Evolutionary conservation across 768 basidiomycete species (phyloP).

Genomic region (Gloeopeniophorella convolvens): DNA sequence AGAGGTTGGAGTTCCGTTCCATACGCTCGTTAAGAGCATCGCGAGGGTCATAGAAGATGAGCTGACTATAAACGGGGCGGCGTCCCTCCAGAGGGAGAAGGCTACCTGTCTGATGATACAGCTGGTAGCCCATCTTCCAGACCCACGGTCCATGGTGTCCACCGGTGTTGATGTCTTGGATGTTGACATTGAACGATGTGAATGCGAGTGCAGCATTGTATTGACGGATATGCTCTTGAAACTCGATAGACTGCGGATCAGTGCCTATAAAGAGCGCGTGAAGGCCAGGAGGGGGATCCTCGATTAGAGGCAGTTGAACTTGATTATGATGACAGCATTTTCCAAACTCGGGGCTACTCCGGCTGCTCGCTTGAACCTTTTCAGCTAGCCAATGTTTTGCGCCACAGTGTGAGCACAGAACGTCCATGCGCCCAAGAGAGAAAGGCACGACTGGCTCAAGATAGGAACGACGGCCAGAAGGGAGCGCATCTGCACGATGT

Average conservation of each 20-base stretch:
- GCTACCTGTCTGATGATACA: constrained; percentile 32
- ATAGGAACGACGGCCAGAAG: not conserved
- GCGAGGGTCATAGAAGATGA: constrained; percentile 36
- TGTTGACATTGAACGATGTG: constrained; percentile 30
- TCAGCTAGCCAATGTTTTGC: constrained; percentile 35
- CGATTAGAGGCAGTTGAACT: constrained; percentile 25
- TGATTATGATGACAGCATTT: constrained; percentile 34
- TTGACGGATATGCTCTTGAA: constrained; percentile 32
- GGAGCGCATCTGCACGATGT: too few species aligned
- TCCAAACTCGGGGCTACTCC: constrained; percentile 26
- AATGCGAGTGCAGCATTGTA: constrained; percentile 40
- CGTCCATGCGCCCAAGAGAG: constrained; percentile 32
- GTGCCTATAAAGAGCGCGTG: constrained; percentile 19
- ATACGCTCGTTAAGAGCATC: constrained; percentile 28
- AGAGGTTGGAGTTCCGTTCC: constrained; percentile 2
- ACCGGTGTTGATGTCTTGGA: constrained; percentile 27
- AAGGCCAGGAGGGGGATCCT: constrained; percentile 24
- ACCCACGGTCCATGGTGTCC: constrained; percentile 30
- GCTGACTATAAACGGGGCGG: constrained; percentile 32
- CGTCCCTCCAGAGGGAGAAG: constrained; percentile 24
- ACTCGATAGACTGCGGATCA: constrained; percentile 21
- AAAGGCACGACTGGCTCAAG: not conserved
- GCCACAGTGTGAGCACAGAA: constrained; percentile 28
- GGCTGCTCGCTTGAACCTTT: constrained; percentile 15
- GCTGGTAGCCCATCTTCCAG: constrained; percentile 32